phyloP scores from a whole-genome alignment of 2,329 filamentous ascomycete genomes.

The Trichothecium roseum region DNA sequence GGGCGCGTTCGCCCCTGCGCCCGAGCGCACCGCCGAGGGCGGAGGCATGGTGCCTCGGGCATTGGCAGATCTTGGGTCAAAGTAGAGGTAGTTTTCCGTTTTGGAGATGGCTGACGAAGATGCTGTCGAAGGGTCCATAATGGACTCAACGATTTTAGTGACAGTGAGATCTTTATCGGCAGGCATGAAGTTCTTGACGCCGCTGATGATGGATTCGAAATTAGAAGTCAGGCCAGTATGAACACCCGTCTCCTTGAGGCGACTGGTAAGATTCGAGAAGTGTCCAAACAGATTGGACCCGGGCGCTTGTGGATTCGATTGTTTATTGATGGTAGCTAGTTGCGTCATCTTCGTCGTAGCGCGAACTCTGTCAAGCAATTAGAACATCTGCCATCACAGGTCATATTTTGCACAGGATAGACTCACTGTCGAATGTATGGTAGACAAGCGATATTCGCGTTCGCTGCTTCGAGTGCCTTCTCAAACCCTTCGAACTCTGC shows the following conservation, averaged over 20 bases:
- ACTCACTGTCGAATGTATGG: conserved; percentile 78
- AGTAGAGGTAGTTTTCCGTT: conserved; percentile 94
- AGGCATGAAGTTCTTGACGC: conserved; percentile 97
- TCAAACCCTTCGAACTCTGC: conserved; percentile 80
- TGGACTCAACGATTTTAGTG: conserved; percentile 94
- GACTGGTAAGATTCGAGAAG: conserved; percentile 86
- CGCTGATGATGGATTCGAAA: conserved; percentile 87
- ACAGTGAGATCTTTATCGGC: conserved; percentile 91
- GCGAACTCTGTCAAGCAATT: conserved; percentile 50
- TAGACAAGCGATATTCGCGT: conserved; percentile 66
- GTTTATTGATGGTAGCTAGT: conserved; percentile 80
- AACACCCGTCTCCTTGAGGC: conserved; percentile 81
- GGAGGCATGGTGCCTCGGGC: conserved; percentile 86
- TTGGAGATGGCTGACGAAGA: conserved; percentile 89
- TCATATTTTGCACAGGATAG: background rate
- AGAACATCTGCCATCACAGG: background rate
- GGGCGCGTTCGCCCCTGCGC: conserved; percentile 29
- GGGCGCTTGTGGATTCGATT: conserved; percentile 47
- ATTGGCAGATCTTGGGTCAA: conserved; percentile 88
- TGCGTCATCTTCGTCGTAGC: conserved; percentile 97
- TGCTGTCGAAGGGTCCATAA: conserved; percentile 91
- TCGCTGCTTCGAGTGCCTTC: conserved; percentile 66
- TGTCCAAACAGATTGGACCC: conserved; percentile 81
- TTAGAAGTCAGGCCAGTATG: conserved; percentile 61
- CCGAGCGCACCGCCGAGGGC: conserved; percentile 48